Base-by-base conservation (phyloP, 2,329 filamentous ascomycete genomes). In the Metarhizium sp. region DNA sequence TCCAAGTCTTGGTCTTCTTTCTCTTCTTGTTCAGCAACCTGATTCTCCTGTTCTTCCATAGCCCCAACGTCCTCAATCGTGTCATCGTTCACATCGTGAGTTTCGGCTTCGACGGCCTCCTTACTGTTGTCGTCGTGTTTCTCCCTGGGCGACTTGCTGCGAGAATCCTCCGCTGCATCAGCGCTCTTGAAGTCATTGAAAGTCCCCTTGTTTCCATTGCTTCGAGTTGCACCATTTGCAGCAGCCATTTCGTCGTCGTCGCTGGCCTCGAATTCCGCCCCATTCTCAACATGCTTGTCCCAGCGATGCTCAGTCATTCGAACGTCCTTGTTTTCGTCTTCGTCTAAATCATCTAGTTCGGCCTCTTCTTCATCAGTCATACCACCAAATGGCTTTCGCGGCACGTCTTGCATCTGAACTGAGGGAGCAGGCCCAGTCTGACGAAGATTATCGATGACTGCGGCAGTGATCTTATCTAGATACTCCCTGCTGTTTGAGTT, bases 401-500 rank as follows among this genome's bases (percentile, higher is more conserved):
- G 84, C 6, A 86, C 78, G 61, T 95, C 88, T 59, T 90, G 87
- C 82, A 96, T 88, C 71, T 96, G 91, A 20, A 96, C 90, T 20
- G 91, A 96, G 1, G 94, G 94, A 0, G 86, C 90, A 38, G 88
- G 87, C 46, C 89, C 83, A 32, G 96, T 87, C 69, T 92, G 92
- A 59, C 89, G 81, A 53, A 99, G 73, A 68, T 97, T 95, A 64
- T 95, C 90, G 54, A 90, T 82, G 34, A 96, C 85, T 38, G 88
- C 83, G 59, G 87, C 82, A 58, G 92, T 88, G 64, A 96, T 87
- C 64, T 87, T 87, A 47, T 91, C 84, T 3, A 96, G 78, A 61
- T 95, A 92, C 54, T 91, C 84, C 52, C 82, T 78, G 55, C 89
- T 87, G 67, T 96, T 95, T 47, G 91, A 88, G 64, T 96, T 97